phyloP scores from a whole-genome alignment of 371 early-diverging fungal genomes.

The Mucor saturninus region DNA sequence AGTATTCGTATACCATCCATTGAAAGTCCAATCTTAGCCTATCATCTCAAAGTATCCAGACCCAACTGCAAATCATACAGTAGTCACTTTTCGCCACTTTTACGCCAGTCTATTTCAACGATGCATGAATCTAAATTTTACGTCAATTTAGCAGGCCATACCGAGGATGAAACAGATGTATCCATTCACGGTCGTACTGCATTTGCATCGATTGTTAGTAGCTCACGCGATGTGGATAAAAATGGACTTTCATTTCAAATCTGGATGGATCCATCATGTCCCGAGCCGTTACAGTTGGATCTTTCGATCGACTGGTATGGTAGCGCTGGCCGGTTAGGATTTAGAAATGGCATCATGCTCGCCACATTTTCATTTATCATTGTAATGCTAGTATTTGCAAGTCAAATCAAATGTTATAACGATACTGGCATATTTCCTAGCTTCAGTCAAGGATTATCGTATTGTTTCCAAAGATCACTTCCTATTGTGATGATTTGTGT shows the following conservation, averaged over 20 bases:
- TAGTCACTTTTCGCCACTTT: slow-evolving; percentile 55
- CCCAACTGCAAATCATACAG: slow-evolving; percentile 45
- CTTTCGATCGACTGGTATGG: slow-evolving; percentile 76
- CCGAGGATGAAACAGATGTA: slow-evolving; percentile 52
- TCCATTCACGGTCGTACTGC: slow-evolving; percentile 78
- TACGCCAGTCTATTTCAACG: slow-evolving; percentile 73
- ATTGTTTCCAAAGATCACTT: slow-evolving; percentile 42
- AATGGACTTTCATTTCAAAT: slow-evolving; percentile 69
- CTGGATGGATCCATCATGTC: slow-evolving; percentile 71
- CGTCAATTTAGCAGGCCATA: slow-evolving; percentile 45
- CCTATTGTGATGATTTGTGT: slow-evolving; percentile 39
- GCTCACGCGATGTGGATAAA: slow-evolving; percentile 33
- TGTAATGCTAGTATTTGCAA: slow-evolving; percentile 61
- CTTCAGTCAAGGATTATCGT: slow-evolving; percentile 54
- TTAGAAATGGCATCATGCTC: slow-evolving; percentile 75
- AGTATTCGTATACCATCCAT: slow-evolving; percentile 61
- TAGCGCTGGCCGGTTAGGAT: slow-evolving; percentile 72
- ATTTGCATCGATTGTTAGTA: slow-evolving; percentile 49
- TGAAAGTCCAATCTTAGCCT: slow-evolving; percentile 66
- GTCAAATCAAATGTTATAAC: slow-evolving; percentile 71
- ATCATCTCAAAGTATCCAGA: slow-evolving; percentile 57
- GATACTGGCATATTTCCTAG: slow-evolving; percentile 53
- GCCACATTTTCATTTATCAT: slow-evolving; percentile 71
- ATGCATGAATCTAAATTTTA: slow-evolving; percentile 78
- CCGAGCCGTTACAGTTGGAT: slow-evolving; percentile 56